Percentiles rank a stretch among this genome's conserved stretches.
These are phyloP conservation scores for Geotrichum carabidarum DNA, from an alignment of 1,139 yeast genomes.

Conservation along the genomic window DNA sequence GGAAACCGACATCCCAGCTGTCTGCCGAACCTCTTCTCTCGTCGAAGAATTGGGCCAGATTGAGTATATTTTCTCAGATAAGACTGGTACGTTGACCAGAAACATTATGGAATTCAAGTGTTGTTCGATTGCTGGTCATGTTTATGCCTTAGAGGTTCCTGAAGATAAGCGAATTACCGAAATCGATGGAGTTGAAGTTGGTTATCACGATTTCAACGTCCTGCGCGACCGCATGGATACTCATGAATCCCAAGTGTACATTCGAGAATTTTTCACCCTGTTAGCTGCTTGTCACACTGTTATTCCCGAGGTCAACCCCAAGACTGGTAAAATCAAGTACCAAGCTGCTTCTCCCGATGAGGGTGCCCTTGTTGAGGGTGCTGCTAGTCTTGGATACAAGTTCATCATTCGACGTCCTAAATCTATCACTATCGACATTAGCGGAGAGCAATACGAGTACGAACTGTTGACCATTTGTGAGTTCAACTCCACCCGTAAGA, in stretches of 20 bases:
- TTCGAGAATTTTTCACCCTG: slow-evolving; percentile 76
- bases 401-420: slow-evolving; percentile 84
- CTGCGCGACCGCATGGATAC: slow-evolving; percentile 49
- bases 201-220: slow-evolving; percentile 68
- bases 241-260: slow-evolving; percentile 52
- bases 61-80: slow-evolving; percentile 90
- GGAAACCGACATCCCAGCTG: slow-evolving; percentile 86
- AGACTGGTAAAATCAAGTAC: slow-evolving; percentile 56
- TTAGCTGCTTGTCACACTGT: slow-evolving; percentile 96
- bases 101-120: slow-evolving; percentile 94
- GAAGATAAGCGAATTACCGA: slow-evolving; percentile 76
- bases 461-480: slow-evolving; percentile 89
- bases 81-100: slow-evolving; percentile 92
- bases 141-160: slow-evolving; percentile 84
- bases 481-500: slow-evolving; percentile 92
- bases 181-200: slow-evolving; percentile 75
- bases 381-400: slow-evolving; percentile 79
- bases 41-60: slow-evolving; percentile 97
- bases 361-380: slow-evolving; percentile 97
- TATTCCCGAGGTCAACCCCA: slow-evolving; percentile 73
- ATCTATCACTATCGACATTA: slow-evolving; percentile 60
- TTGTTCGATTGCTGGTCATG: slow-evolving; percentile 89
- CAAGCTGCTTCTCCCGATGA: slow-evolving; percentile 99
- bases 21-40: slow-evolving; percentile 87
- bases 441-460: slow-evolving; percentile 51